Evolutionary conservation across 2,329 filamentous ascomycete species (phyloP).

Genomic region (Aspergillus aculeatus): DNA sequence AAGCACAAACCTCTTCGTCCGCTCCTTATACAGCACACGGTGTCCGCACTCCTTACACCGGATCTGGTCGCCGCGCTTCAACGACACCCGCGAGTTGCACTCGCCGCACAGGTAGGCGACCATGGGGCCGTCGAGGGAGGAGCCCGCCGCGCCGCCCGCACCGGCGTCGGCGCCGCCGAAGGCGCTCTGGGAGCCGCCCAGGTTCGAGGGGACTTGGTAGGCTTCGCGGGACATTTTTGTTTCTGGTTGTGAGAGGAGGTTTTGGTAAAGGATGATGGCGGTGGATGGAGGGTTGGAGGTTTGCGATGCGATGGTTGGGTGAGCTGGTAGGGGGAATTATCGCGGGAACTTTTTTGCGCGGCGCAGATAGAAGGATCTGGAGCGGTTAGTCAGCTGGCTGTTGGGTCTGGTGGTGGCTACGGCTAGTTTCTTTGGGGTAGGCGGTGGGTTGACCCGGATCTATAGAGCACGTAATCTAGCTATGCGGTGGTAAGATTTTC

Average conservation of each 20-base stretch:
- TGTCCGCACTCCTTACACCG: constrained; percentile 92
- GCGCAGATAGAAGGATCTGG: background rate
- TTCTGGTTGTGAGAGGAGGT: background rate
- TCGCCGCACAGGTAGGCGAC: constrained; percentile 78
- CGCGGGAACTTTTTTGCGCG: constrained; percentile 1
- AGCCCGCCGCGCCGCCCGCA: constrained; percentile 36
- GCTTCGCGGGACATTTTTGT: constrained; percentile 65
- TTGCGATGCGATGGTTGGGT: background rate
- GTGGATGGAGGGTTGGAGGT: background rate
- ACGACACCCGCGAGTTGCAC: constrained; percentile 72
- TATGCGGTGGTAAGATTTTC: too few species aligned
- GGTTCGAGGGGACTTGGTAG: constrained; percentile 66
- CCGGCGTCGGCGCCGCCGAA: background rate
- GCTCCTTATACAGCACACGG: constrained; percentile 93
- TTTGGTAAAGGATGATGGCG: background rate
- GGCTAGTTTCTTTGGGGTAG: background rate
- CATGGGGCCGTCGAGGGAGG: constrained; percentile 51
- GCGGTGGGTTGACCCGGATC: background rate
- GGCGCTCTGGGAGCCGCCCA: constrained; percentile 2
- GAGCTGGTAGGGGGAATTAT: constrained; percentile 2
- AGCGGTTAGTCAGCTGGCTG: background rate
- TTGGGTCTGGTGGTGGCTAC: background rate
- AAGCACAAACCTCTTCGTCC: constrained; percentile 81
- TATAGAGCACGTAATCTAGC: too few species aligned
- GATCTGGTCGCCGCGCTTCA: constrained; percentile 77